phyloP scores from a whole-genome alignment of 306 rosid species.

The Cicer pinnatifidum region DNA sequence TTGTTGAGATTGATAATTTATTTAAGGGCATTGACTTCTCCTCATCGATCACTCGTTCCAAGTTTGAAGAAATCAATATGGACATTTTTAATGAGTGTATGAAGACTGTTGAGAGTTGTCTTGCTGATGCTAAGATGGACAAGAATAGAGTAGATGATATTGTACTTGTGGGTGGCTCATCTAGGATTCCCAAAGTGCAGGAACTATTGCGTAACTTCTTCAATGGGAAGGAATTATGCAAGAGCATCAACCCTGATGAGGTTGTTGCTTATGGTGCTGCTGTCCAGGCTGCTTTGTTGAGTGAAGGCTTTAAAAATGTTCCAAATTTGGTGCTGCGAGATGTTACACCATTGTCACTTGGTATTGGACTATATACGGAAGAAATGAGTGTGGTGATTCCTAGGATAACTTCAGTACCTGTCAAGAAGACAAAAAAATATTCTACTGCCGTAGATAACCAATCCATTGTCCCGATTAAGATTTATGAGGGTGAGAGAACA shows the following conservation, averaged over 20 bases:
- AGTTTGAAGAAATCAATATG: slow-evolving; percentile 40
- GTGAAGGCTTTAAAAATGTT: slow-evolving; percentile 24
- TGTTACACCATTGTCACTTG: slow-evolving; percentile 60
- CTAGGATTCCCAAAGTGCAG: slow-evolving; percentile 46
- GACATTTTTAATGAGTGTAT: slow-evolving; percentile 33
- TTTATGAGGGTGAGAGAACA: slow-evolving; percentile 66
- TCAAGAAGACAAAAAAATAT: slow-evolving; percentile 41
- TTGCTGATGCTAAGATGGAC: slow-evolving; percentile 24
- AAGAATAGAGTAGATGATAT: slow-evolving; percentile 26
- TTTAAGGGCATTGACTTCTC: slow-evolving; percentile 9
- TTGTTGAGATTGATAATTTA: slow-evolving; percentile 15
- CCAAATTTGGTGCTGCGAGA: slow-evolving; percentile 53
- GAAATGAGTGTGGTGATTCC: slow-evolving; percentile 60
- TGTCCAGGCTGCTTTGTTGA: slow-evolving; percentile 41
- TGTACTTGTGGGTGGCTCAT: slow-evolving; percentile 45
- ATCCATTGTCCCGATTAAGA: not conserved
- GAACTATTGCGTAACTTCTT: slow-evolving; percentile 31
- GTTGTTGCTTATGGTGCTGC: slow-evolving; percentile 46
- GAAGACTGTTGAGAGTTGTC: slow-evolving; percentile 17
- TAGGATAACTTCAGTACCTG: too few relatives aligned
- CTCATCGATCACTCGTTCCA: slow-evolving; percentile 17
- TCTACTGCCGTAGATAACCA: slow-evolving; percentile 34
- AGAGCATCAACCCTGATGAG: slow-evolving; percentile 44
- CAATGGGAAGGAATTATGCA: slow-evolving; percentile 34
- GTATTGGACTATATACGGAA: too few relatives aligned